Evolutionary conservation across 2,329 filamentous ascomycete genomes (phyloP).

Genomic region (Colletotrichum scovillei): DNA sequence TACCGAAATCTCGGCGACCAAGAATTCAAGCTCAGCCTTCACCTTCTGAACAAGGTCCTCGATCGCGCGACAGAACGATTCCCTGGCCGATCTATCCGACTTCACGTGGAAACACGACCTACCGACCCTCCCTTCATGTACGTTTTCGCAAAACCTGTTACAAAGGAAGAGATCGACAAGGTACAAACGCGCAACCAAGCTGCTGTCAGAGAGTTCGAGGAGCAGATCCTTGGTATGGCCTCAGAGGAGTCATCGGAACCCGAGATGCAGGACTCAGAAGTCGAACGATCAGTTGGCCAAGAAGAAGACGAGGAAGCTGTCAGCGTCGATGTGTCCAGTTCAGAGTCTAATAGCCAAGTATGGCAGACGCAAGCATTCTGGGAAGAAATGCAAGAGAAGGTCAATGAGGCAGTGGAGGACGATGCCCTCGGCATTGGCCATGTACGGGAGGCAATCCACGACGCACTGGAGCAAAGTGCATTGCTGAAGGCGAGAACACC

Average conservation of each 20-base stretch:
- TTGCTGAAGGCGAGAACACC: conserved; percentile 58
- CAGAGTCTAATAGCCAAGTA: conserved; percentile 37
- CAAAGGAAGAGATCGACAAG: conserved; percentile 74
- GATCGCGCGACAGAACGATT: conserved; percentile 80
- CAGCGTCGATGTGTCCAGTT: conserved; percentile 33
- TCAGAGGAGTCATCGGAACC: conserved; percentile 44
- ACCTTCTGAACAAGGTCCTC: conserved; percentile 82
- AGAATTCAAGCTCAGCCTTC: conserved; percentile 87
- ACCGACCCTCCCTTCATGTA: conserved; percentile 78
- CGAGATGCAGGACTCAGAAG: conserved; percentile 36
- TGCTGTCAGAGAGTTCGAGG: conserved; percentile 77
- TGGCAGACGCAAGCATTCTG: conserved; percentile 55
- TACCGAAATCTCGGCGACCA: conserved; percentile 74
- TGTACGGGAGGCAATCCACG: conserved; percentile 65
- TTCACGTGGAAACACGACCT: conserved; percentile 83
- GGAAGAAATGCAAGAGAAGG: conserved; percentile 65
- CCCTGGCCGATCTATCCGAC: conserved; percentile 79
- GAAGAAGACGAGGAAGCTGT: conserved; percentile 34
- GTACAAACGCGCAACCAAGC: conserved; percentile 78
- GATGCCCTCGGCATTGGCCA: conserved; percentile 64
- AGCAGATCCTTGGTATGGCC: conserved; percentile 65
- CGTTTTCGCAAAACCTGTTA: conserved; percentile 89
- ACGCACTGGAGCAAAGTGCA: conserved; percentile 66
- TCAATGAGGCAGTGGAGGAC: conserved; percentile 68
- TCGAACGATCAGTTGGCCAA: conserved; percentile 9